Percentiles rank a stretch among this genome's conserved stretches.
Conservation (phyloP, 2,329 filamentous ascomycete genomes). For the Leptographium wingfieldii region DNA sequence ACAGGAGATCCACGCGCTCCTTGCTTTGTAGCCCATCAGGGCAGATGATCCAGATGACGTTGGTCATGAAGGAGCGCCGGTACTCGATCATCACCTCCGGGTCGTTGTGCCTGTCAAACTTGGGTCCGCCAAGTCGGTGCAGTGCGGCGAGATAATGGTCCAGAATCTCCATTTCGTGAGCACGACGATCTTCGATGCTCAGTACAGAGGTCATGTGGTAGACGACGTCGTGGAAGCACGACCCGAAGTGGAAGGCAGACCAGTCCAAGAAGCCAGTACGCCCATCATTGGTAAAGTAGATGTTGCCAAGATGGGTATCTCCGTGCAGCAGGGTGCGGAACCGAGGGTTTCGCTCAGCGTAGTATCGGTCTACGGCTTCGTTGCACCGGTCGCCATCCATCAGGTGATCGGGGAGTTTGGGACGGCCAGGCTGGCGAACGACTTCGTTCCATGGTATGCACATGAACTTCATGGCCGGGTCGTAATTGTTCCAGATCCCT, state of each 20-base stretch:
- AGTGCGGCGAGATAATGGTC: constrained; percentile 19
- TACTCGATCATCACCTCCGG: constrained; percentile 15
- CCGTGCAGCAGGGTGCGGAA: constrained; percentile 16
- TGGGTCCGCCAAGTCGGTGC: constrained; percentile 1
- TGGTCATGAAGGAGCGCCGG: constrained; percentile 19
- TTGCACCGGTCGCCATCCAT: constrained; percentile 14
- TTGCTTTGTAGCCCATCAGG: constrained; percentile 21
- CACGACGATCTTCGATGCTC: constrained; percentile 20
- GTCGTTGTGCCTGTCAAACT: constrained; percentile 10
- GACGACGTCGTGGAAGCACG: constrained; percentile 23
- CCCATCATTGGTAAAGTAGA: constrained; percentile 16
- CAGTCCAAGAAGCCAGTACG: constrained; percentile 23
- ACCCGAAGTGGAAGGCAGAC: constrained; percentile 23
- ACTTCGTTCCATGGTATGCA: not conserved
- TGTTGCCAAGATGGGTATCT: constrained; percentile 23
- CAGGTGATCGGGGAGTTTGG: not conserved
- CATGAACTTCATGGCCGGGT: constrained; percentile 2
- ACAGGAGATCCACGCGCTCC: constrained; percentile 14
- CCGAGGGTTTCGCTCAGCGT: not conserved
- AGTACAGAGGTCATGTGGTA: constrained; percentile 23
- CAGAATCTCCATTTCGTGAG: constrained; percentile 20
- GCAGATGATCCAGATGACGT: constrained; percentile 22
- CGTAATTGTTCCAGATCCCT: constrained; percentile 5
- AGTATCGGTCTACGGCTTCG: constrained; percentile 11
- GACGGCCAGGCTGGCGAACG: not conserved